Evolutionary conservation across 345 rosid species (phyloP), one percentile per base, ranked within the genome.

Genomic region (Carallia brachiata): DNA sequence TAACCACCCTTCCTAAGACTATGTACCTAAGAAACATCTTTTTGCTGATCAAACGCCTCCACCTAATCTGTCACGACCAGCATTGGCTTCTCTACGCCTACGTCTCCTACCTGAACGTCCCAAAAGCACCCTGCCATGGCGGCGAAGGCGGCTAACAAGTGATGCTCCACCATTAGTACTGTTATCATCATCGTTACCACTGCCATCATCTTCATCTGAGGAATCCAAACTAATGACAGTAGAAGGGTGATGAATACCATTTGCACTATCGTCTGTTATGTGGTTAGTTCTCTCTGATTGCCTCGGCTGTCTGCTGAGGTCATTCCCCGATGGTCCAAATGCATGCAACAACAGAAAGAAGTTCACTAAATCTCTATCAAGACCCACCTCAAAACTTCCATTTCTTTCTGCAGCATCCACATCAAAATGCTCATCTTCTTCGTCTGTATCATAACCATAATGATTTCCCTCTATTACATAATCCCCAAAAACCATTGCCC

Each of bases 401-500:
- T 75, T 80, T 70, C 85, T 71, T 36, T 71, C 84, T 15, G 63
- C 71, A 30, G 58, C 73, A 65, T 78, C 82, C 61, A 72, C 66
- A 61, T 79, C 85, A 19, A 66, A 60, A 55, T 62, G 76, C 63
- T 71, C 82, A 63, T 65, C 86, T 50, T 65, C 83, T 48, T 76
- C 94, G 32, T 81, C 86, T 34, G 80, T 63, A 56, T 86, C 88
- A 44, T 83, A 81, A 32, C 87, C 87, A 31, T 79, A 61, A 59
- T 76, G 79, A 59, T 82, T 85, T 28, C 91, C 86, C 81, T 89
- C 96, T 54, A 94, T 85, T 44, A 88, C 93, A 67, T 90, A 90
- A 76, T 91, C 98, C 30, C 95, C 97, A 28, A 87, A 76, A 60
- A 94, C 91, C 93, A 87, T 72, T 39, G 97, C 85, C 47, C 97